Evolutionary conservation across 2,329 filamentous ascomycete species (phyloP).

Genomic region (Claviceps monticola): DNA sequence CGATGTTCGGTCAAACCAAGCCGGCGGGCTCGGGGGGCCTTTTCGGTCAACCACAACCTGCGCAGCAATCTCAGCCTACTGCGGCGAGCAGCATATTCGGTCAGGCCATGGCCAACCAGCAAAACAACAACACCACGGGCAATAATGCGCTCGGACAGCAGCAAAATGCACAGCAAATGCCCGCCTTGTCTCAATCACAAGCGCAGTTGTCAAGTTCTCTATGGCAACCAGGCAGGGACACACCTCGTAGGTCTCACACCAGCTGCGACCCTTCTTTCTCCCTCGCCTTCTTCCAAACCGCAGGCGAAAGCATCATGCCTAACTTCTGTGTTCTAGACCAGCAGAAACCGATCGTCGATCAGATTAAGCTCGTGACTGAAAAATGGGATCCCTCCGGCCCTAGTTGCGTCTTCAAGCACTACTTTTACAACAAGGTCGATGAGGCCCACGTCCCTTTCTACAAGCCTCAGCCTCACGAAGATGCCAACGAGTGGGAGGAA

Average conservation of each 20-base stretch:
- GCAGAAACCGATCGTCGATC: slow-evolving; percentile 58
- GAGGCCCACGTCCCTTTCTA: slow-evolving; percentile 64
- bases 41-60: slow-evolving; percentile 25
- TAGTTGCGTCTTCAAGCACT: slow-evolving; percentile 64
- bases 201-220: slow-evolving; percentile 34
- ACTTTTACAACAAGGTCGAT: slow-evolving; percentile 79
- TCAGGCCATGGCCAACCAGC: slow-evolving; percentile 22
- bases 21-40: slow-evolving; percentile 18
- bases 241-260: slow-evolving; percentile 27
- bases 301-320: not conserved
- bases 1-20: slow-evolving; percentile 28
- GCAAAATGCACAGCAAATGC: slow-evolving; percentile 29
- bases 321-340: slow-evolving; percentile 21
- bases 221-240: slow-evolving; percentile 39
- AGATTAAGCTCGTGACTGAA: slow-evolving; percentile 53
- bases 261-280: not conserved
- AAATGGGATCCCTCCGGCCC: slow-evolving; percentile 62
- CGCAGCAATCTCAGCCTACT: slow-evolving; percentile 17
- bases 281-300: not conserved
- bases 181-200: slow-evolving; percentile 28
- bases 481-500: slow-evolving; percentile 71
- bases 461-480: slow-evolving; percentile 54
- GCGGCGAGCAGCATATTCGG: slow-evolving; percentile 16
- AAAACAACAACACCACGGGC: slow-evolving; percentile 20
- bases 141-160: slow-evolving; percentile 19